phyloP scores from a whole-genome alignment of 139 green algal species.

The Parachlorella kessleri region DNA sequence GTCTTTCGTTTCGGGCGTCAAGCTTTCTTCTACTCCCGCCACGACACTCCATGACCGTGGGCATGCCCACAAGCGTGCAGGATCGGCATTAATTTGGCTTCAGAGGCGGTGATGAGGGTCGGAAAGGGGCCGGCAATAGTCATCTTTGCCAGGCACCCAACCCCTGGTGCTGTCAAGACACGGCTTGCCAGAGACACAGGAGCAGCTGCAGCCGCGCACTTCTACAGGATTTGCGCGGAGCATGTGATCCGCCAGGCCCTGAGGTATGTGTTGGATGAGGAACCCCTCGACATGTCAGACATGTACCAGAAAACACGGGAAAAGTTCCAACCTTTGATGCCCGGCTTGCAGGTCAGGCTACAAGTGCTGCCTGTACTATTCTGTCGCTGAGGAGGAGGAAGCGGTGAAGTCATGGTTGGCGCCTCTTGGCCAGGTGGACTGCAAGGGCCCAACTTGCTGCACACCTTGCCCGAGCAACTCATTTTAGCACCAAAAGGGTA shows the following conservation, averaged over 20 bases:
- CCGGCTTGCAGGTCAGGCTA: no score
- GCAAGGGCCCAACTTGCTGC: no score
- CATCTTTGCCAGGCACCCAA: constrained; percentile 61
- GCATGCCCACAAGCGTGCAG: background rate
- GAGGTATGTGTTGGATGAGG: no score
- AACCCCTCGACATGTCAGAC: no score
- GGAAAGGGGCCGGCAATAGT: constrained; percentile 30
- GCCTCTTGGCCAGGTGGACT: no score
- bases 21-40: background rate
- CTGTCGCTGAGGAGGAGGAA: constrained; percentile 33
- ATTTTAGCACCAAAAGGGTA: no score
- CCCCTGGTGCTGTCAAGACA: constrained; percentile 70
- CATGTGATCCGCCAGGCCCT: constrained; percentile 35
- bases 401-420: constrained; percentile 44
- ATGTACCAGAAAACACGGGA: no score
- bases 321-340: no score
- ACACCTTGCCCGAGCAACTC: no score
- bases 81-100: background rate
- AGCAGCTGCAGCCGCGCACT: constrained; percentile 35
- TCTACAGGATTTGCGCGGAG: constrained; percentile 64
- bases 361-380: constrained; percentile 53
- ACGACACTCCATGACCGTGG: background rate
- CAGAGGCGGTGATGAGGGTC: background rate
- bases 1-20: background rate
- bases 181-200: constrained; percentile 62